phyloP scores from a whole-genome alignment of 441 rosid species.

The Corymbia calophylla region DNA sequence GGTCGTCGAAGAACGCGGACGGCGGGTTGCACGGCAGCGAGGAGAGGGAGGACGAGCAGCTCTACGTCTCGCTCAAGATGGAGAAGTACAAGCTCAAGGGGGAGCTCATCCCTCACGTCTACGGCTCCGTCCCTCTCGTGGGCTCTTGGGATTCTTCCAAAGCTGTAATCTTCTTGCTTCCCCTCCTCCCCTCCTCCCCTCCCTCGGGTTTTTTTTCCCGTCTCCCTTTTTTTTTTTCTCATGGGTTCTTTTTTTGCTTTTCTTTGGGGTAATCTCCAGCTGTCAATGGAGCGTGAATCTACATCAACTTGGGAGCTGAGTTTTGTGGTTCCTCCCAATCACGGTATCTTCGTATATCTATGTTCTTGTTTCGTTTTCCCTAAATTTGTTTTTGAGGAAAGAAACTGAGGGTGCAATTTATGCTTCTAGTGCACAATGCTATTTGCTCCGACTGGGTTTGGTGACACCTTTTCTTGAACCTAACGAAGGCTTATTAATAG shows the following conservation, averaged over 20 bases:
- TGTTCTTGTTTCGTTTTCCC: background rate
- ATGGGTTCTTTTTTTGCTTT: background rate
- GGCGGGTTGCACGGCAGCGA: conserved; percentile 37
- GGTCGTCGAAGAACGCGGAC: conserved; percentile 51
- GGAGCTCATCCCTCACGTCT: conserved; percentile 87
- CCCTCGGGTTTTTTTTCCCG: background rate
- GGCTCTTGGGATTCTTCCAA: conserved; percentile 95
- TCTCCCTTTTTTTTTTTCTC: background rate
- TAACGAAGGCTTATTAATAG: background rate
- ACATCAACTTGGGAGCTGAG: conserved; percentile 85
- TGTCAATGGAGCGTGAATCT: conserved; percentile 89
- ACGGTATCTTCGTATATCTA: conserved; percentile 32
- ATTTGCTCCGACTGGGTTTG: background rate
- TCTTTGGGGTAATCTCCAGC: conserved; percentile 20
- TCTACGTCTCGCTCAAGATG: conserved; percentile 85
- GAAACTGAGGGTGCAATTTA: background rate
- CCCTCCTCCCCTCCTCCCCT: background rate
- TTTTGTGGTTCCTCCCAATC: conserved; percentile 97
- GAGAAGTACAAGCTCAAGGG: conserved; percentile 71
- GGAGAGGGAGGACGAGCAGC: conserved; percentile 44
- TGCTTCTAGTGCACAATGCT: background rate
- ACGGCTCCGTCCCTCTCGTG: conserved; percentile 81
- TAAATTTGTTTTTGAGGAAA: background rate
- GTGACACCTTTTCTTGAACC: background rate
- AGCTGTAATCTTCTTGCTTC: conserved; percentile 36